phyloP scores from a whole-genome alignment of 2,329 filamentous ascomycete genomes.

The Akanthomyces dipterigenus region DNA sequence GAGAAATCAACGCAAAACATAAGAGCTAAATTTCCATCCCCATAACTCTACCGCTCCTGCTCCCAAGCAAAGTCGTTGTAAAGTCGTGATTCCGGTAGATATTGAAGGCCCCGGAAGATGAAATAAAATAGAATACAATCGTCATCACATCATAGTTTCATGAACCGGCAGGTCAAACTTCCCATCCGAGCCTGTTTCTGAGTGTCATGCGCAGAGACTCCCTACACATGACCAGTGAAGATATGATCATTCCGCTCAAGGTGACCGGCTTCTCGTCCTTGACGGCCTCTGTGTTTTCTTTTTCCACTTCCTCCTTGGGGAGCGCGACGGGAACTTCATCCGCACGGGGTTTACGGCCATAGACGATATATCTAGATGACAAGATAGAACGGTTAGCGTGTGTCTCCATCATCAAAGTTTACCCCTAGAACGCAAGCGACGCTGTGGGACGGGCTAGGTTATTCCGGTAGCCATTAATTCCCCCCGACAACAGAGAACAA shows the following conservation, averaged over 20 bases:
- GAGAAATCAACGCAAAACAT: too few relatives aligned
- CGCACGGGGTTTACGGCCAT: slow-evolving; percentile 7
- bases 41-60: background rate
- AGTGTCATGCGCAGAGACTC: background rate
- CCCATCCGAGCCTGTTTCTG: background rate
- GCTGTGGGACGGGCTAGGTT: background rate
- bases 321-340: slow-evolving; percentile 32
- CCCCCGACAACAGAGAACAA: too few relatives aligned
- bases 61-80: background rate
- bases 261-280: background rate
- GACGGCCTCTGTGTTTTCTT: background rate
- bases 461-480: background rate
- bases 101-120: background rate
- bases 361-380: background rate
- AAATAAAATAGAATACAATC: background rate
- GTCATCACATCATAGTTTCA: background rate
- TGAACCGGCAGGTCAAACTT: background rate
- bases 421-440: background rate
- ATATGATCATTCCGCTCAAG: background rate
- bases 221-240: background rate
- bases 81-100: background rate
- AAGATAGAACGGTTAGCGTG: background rate
- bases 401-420: background rate
- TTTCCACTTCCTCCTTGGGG: slow-evolving; percentile 25
- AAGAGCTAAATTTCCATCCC: background rate